Evolutionary conservation across 2,329 filamentous ascomycete genomes (phyloP).

Genomic region (Talaromyces sp.): DNA sequence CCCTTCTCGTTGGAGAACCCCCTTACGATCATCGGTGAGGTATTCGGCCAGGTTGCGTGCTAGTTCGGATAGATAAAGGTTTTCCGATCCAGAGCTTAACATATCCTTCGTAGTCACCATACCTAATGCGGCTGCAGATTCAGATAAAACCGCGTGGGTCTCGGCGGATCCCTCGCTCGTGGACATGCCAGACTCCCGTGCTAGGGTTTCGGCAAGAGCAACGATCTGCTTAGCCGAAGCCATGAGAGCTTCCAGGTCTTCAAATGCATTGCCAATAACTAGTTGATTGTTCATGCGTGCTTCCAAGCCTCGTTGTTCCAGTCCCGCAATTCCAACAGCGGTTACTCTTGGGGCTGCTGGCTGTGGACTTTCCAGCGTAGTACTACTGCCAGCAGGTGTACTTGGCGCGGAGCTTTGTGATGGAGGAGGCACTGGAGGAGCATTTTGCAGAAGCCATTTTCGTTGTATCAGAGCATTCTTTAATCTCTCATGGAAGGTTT

Average conservation of each 20-base stretch:
- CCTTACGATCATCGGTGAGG: slow-evolving; percentile 79
- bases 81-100: slow-evolving; percentile 77
- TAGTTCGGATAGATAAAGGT: slow-evolving; percentile 85
- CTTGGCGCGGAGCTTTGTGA: slow-evolving; percentile 37
- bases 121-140: slow-evolving; percentile 81
- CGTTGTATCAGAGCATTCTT: slow-evolving; percentile 87
- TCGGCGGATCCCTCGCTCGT: slow-evolving; percentile 66
- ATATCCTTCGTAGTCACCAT: slow-evolving; percentile 96
- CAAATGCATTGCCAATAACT: slow-evolving; percentile 90
- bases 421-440: slow-evolving; percentile 79
- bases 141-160: slow-evolving; percentile 73
- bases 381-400: slow-evolving; percentile 24
- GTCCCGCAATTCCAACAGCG: slow-evolving; percentile 84
- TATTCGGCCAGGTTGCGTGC: slow-evolving; percentile 86
- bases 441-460: slow-evolving; percentile 91
- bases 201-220: slow-evolving; percentile 85
- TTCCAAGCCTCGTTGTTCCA: slow-evolving; percentile 83
- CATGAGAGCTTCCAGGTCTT: slow-evolving; percentile 96
- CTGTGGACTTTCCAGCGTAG: slow-evolving; percentile 22
- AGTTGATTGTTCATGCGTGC: slow-evolving; percentile 90
- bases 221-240: slow-evolving; percentile 96
- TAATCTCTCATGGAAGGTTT: slow-evolving; percentile 84
- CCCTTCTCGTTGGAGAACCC: slow-evolving; percentile 75
- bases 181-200: slow-evolving; percentile 64
- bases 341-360: slow-evolving; percentile 49